Base-by-base conservation (phyloP, 441 rosid genomes). In the Biscutella laevigata region DNA sequence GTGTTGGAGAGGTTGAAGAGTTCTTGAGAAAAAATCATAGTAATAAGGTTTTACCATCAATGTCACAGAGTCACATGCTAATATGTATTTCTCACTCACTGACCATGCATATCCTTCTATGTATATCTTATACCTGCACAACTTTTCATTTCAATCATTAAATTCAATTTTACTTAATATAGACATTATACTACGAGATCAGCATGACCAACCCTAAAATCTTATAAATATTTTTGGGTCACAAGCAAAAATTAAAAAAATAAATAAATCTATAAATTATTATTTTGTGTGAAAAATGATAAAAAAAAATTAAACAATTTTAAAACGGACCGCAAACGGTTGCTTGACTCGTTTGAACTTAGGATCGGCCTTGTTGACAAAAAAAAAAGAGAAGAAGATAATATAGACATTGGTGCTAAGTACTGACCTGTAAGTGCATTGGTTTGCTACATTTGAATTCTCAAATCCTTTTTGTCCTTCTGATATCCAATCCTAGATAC, bases 21-120 rank as follows among this genome's bases (percentile, higher is more conserved):
- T 71, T 75, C 96, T 77, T 1, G 75, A 55, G 74, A 85, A 88
- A 72, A 85, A 88, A 53, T 88, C 94, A 19, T 79, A 66, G 71
- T 21, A 88, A 29, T 69, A 59, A 3, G 96, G 92, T 11, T 59
- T 74, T 43, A 83, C 77, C 20, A 82, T 54, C 32, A 88, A 61
- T 1, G 96, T 54, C 8, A 69, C 74, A 0, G 94, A 81, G 59
- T 88, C 84, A 24, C 96, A 84, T 1, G 85, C 94, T 33, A 82
- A 67, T 37, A 82, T 84, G 65, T 84, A 84, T 63, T 88, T 84
- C 78, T 81, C 94, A 24, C 96, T 88, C 32, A 88, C 96, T 1
- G 96, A 88, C 96, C 96, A 88, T 2, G 75, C 85, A 30, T 61
- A 77, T 19, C 96, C 96, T 76, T 88, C 96, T 4, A 82, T 66